These are phyloP conservation scores for Zea mays DNA, from an alignment of 176 grass and related monocot genomes.

Conservation along the genomic window DNA sequence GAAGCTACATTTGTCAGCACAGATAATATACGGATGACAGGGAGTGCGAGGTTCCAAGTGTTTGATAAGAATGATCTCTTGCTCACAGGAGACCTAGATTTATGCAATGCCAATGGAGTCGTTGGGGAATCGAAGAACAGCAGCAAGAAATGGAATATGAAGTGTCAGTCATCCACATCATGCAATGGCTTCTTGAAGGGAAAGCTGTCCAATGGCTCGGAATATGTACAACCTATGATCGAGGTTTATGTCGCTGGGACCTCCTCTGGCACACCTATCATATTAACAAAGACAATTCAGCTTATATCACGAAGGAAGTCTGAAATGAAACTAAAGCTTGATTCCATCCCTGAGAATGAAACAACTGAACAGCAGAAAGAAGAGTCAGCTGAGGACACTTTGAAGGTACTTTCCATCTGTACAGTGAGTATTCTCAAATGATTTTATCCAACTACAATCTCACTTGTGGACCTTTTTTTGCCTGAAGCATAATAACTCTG, in stretches of 20 bases:
- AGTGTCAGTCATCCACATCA: slow-evolving; percentile 54
- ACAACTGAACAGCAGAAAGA: slow-evolving; percentile 67
- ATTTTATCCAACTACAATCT: neutral
- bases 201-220: slow-evolving; percentile 44
- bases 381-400: slow-evolving; percentile 38
- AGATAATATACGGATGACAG: slow-evolving; percentile 83
- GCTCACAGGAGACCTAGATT: slow-evolving; percentile 69
- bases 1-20: slow-evolving; percentile 94
- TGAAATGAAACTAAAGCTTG: slow-evolving; percentile 63
- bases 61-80: slow-evolving; percentile 75
- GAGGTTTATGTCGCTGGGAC: slow-evolving; percentile 88
- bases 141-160: slow-evolving; percentile 81
- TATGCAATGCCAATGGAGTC: slow-evolving; percentile 59
- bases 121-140: slow-evolving; percentile 48
- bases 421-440: slow-evolving; percentile 2
- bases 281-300: slow-evolving; percentile 80
- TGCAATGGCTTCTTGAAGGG: slow-evolving; percentile 63
- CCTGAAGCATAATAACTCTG: neutral
- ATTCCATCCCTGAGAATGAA: slow-evolving; percentile 79
- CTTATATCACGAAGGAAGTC: slow-evolving; percentile 71
- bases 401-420: slow-evolving; percentile 54
- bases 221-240: slow-evolving; percentile 55
- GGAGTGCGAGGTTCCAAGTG: slow-evolving; percentile 89
- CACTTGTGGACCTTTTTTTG: slow-evolving; percentile 22
- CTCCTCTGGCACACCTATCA: slow-evolving; percentile 78